Conservation (phyloP, 169 alveolate genomes). For the Perkinsus chesapeaki region DNA sequence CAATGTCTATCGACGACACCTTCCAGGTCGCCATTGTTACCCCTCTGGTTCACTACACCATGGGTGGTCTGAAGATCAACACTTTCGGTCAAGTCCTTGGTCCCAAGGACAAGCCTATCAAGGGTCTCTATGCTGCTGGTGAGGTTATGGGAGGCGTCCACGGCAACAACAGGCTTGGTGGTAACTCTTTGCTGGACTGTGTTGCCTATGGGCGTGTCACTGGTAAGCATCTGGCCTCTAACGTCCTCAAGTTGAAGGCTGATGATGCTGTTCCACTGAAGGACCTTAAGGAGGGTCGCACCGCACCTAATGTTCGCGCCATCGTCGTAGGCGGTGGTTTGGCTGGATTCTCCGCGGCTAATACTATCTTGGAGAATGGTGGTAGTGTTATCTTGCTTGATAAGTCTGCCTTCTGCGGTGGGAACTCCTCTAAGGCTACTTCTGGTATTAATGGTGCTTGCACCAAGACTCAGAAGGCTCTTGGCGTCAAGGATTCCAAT, state of each 20-base stretch:
- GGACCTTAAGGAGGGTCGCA: background rate
- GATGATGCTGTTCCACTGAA: background rate
- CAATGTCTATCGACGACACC: slow-evolving; percentile 24
- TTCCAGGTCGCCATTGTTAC: slow-evolving; percentile 38
- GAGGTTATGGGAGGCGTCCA: slow-evolving; percentile 49
- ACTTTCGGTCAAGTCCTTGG: slow-evolving; percentile 38
- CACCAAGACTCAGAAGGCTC: slow-evolving; percentile 27
- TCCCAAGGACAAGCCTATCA: slow-evolving; percentile 27
- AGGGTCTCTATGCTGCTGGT: slow-evolving; percentile 45
- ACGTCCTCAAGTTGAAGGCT: background rate
- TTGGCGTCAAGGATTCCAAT: slow-evolving; percentile 27
- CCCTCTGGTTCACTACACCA: slow-evolving; percentile 45
- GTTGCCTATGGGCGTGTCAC: slow-evolving; percentile 38
- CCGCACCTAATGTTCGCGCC: background rate
- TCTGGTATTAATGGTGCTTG: slow-evolving; percentile 40
- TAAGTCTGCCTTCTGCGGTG: slow-evolving; percentile 20
- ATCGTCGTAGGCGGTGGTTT: slow-evolving; percentile 28
- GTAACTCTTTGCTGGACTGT: slow-evolving; percentile 40
- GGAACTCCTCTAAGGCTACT: slow-evolving; percentile 33
- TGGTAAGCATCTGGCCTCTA: slow-evolving; percentile 18
- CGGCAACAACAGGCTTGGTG: slow-evolving; percentile 47
- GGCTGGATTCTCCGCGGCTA: slow-evolving; percentile 19
- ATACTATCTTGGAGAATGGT: slow-evolving; percentile 15
- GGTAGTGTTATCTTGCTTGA: slow-evolving; percentile 22
- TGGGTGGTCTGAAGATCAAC: slow-evolving; percentile 52